phyloP scores from a whole-genome alignment of 1,139 yeast genomes.

The Suhomyces chickasaworum region DNA sequence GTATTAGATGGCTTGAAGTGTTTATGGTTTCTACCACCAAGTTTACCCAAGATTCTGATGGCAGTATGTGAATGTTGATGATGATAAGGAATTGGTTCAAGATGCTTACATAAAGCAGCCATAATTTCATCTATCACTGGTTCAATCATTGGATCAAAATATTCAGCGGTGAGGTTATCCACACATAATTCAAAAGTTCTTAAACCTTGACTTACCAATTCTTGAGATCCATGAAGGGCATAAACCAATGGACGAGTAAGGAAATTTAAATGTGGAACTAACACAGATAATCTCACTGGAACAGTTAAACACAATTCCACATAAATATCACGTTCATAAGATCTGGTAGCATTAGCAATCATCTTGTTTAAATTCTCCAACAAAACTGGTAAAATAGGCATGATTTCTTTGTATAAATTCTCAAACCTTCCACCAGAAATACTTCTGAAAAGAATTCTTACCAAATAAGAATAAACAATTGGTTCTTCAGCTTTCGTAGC shows the following conservation, averaged over 20 bases:
- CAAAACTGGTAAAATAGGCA: conserved; percentile 85
- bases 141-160: conserved; percentile 94
- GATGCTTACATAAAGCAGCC: conserved; percentile 89
- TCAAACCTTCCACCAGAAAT: conserved; percentile 97
- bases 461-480: conserved; percentile 81
- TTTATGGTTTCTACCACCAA: conserved; percentile 93
- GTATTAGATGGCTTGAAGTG: conserved; percentile 75
- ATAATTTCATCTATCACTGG: conserved; percentile 93
- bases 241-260: conserved; percentile 88
- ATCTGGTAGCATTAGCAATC: conserved; percentile 79
- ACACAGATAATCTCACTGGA: conserved; percentile 88
- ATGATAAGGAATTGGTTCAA: conserved; percentile 88
- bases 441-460: conserved; percentile 87
- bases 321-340: conserved; percentile 89
- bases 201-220: conserved; percentile 89
- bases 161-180: conserved; percentile 93
- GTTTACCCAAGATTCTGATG: conserved; percentile 85
- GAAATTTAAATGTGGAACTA: conserved; percentile 88
- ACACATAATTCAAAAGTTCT: conserved; percentile 95
- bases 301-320: conserved; percentile 94
- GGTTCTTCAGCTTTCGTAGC: conserved; percentile 94
- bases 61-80: conserved; percentile 96
- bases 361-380: conserved; percentile 83
- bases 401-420: conserved; percentile 83
- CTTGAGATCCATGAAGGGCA: conserved; percentile 90